A percentile compares a stretch with the other conserved stretches of the same genome.
phyloP scores from a whole-genome alignment of 164 flowering plant genomes.

The Kingdonia uniflora region DNA sequence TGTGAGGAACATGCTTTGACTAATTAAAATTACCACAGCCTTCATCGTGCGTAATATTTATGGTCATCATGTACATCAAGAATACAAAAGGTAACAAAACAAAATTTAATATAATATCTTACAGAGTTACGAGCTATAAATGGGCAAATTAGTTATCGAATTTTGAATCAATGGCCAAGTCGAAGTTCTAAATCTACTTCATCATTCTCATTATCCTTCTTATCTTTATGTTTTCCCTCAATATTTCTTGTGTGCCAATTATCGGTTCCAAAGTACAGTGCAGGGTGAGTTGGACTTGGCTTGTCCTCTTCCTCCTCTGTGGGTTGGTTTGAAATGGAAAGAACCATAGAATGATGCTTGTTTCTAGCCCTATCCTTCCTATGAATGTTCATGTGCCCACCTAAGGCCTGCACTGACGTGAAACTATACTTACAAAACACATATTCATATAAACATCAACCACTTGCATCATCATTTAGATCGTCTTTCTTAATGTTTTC shows the following conservation, averaged over 20 bases:
- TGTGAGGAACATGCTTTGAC: too few relatives aligned
- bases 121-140: too few relatives aligned
- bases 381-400: slow-evolving; percentile 68
- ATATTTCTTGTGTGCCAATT: slow-evolving; percentile 16
- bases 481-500: slow-evolving; percentile 16
- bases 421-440: slow-evolving; percentile 57
- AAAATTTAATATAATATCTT: too few relatives aligned
- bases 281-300: slow-evolving; percentile 9
- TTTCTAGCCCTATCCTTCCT: slow-evolving; percentile 42
- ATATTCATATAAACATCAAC: slow-evolving; percentile 38
- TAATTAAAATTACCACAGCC: too few relatives aligned
- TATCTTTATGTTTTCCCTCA: slow-evolving; percentile 10
- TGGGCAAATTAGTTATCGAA: too few relatives aligned
- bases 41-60: too few relatives aligned
- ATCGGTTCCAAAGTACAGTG: slow-evolving; percentile 9
- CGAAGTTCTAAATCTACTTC: slow-evolving; percentile 57
- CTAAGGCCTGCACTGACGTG: slow-evolving; percentile 57
- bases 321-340: slow-evolving; percentile 9
- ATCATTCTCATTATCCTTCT: slow-evolving; percentile 8
- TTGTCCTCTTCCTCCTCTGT: slow-evolving; percentile 5
- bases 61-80: too few relatives aligned
- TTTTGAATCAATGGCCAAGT: slow-evolving; percentile 39
- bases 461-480: slow-evolving; percentile 15
- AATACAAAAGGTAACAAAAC: too few relatives aligned
- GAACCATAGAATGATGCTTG: slow-evolving; percentile 12